Conservation (phyloP, 2,329 filamentous ascomycete genomes). For the Westerdykella sp. region DNA sequence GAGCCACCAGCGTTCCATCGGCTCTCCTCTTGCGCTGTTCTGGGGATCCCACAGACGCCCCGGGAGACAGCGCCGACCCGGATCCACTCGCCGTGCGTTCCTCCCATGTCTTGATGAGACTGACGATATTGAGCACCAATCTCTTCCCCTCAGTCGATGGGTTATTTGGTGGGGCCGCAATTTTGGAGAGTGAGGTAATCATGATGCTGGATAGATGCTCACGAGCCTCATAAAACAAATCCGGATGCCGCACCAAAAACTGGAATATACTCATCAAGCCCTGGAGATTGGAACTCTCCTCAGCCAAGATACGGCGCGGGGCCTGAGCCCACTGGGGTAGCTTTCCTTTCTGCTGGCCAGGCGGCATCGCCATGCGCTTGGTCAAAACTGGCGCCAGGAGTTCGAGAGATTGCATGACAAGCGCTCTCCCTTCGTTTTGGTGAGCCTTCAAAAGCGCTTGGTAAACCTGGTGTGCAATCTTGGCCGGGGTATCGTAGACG, state of each 20-base stretch:
- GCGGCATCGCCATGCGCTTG: constrained; percentile 68
- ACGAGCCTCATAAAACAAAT: constrained; percentile 89
- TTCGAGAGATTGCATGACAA: constrained; percentile 92
- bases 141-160: constrained; percentile 89
- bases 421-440: constrained; percentile 84
- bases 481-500: constrained; percentile 90
- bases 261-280: constrained; percentile 97
- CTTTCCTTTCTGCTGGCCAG: constrained; percentile 55
- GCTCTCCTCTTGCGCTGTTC: constrained; percentile 65
- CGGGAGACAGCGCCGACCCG: constrained; percentile 44
- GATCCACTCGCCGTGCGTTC: constrained; percentile 65
- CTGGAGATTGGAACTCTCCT: constrained; percentile 90
- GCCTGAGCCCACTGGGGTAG: constrained; percentile 78
- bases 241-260: constrained; percentile 86
- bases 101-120: constrained; percentile 89
- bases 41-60: constrained; percentile 55
- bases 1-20: constrained; percentile 55
- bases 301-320: constrained; percentile 81
- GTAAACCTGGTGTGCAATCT: constrained; percentile 95
- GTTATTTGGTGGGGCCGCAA: constrained; percentile 67
- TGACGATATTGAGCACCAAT: constrained; percentile 83
- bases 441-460: constrained; percentile 85
- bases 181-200: constrained; percentile 81
- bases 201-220: constrained; percentile 88
- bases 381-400: constrained; percentile 91